Evolutionary conservation across 805 yeast species (phyloP).

Genomic region (Saccharomycopsis vini): DNA sequence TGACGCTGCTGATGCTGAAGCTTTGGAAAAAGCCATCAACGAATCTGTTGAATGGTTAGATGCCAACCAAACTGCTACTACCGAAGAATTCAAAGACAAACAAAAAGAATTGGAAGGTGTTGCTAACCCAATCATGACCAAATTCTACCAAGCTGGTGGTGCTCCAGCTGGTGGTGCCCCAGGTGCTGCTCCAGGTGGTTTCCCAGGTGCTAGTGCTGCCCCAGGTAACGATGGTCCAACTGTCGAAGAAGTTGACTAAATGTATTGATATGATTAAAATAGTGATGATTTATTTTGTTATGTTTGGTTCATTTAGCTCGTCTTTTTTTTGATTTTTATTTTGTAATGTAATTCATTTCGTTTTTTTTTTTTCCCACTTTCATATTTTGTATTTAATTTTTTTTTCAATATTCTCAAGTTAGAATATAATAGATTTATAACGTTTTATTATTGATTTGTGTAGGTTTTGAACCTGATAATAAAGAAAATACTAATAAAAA

Average conservation of each 20-base stretch:
- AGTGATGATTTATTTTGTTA: neutral
- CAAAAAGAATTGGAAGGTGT: conserved; percentile 93
- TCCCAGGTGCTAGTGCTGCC: conserved; percentile 45
- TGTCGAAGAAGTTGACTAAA: conserved; percentile 72
- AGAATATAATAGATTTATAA: too few species aligned
- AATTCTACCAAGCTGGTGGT: conserved; percentile 94
- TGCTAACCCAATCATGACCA: conserved; percentile 95
- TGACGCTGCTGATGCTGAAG: conserved; percentile 58
- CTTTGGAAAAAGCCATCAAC: conserved; percentile 70
- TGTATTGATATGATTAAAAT: neutral
- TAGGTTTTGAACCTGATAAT: too few species aligned
- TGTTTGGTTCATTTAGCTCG: neutral
- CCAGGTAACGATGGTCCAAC: conserved; percentile 55
- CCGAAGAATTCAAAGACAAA: conserved; percentile 86
- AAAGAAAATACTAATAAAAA: too few species aligned
- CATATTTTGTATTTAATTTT: too few species aligned
- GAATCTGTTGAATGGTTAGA: conserved; percentile 91
- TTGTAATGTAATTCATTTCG: too few species aligned
- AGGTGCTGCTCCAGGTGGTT: conserved; percentile 48
- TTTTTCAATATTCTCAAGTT: too few species aligned
- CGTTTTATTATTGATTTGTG: too few species aligned
- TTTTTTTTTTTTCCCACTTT: too few species aligned
- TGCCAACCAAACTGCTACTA: conserved; percentile 82
- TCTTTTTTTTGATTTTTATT: neutral
- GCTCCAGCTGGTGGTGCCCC: conserved; percentile 36